Evolutionary conservation across 306 rosid species (phyloP).

Genomic region (barrel medic (Medicago truncatula)): MtrunA17r5.0-ANR NC_053049.1:35501001-35501500

Average conservation of each 20-base stretch:
- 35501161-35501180: constrained; percentile 28
- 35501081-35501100: constrained; percentile 3
- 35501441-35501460: background rate
- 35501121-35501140: constrained; percentile 29
- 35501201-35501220: too few relatives aligned
- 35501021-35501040: constrained; percentile 21
- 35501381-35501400: too few relatives aligned
- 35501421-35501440: too few relatives aligned
- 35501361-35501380: background rate
- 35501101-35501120: background rate
- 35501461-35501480: background rate
- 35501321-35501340: background rate
- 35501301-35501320: too few relatives aligned
- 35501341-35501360: constrained; percentile 20
- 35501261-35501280: background rate
- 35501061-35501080: background rate
- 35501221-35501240: too few relatives aligned
- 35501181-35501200: background rate
- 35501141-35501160: background rate
- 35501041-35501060: constrained; percentile 1
- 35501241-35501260: background rate
- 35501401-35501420: too few relatives aligned
- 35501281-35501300: too few relatives aligned
- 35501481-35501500: background rate
- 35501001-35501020: constrained; percentile 7